phyloP scores from a whole-genome alignment of 1,284 basidiomycete genomes.

The Pseudozyma thailandica region DNA sequence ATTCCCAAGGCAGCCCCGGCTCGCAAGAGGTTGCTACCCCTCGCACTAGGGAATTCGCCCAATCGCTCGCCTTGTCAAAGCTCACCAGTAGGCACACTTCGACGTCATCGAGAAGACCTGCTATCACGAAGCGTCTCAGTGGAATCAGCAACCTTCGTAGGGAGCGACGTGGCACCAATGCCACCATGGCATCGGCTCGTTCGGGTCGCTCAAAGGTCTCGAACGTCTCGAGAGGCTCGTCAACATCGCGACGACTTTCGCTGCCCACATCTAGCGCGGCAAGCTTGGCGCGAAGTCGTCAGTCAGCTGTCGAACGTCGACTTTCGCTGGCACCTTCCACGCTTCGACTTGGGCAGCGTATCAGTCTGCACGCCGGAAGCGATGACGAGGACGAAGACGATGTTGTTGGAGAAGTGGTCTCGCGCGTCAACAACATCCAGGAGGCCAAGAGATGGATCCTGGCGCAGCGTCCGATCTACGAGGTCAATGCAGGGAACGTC shows the following conservation, averaged over 20 bases:
- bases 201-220: constrained; percentile 12
- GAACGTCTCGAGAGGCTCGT: too few species aligned
- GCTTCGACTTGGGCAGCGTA: not conserved
- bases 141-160: not conserved
- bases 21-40: constrained; percentile 8
- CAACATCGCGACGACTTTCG: constrained; percentile 15
- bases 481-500: not conserved
- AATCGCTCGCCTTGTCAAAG: constrained; percentile 11
- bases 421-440: constrained; percentile 18
- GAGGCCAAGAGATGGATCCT: constrained; percentile 33
- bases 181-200: constrained; percentile 6
- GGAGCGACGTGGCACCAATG: constrained; percentile 14
- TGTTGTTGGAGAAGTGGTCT: constrained; percentile 14
- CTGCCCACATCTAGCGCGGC: constrained; percentile 4
- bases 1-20: not conserved
- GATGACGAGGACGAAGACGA: constrained; percentile 15
- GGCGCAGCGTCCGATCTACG: not conserved
- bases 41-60: constrained; percentile 8
- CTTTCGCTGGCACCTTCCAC: constrained; percentile 15
- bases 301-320: not conserved
- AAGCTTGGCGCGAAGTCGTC: not conserved
- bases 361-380: constrained; percentile 12
- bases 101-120: not conserved
- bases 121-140: not conserved
- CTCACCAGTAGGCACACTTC: constrained; percentile 13